Evolutionary conservation across 306 rosid genomes (phyloP).

Genomic region (Abrus pulchellus): DNA sequence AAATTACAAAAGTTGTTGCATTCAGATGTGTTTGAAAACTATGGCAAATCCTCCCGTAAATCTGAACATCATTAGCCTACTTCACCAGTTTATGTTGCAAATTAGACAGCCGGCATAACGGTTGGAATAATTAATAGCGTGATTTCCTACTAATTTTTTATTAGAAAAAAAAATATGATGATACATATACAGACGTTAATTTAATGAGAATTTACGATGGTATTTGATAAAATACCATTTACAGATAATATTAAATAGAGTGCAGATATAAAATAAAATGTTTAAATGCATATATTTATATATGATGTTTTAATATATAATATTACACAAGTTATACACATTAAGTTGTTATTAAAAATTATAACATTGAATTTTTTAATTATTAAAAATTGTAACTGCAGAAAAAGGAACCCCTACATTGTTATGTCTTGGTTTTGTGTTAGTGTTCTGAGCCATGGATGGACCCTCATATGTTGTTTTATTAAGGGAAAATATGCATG

Average conservation of each 20-base stretch:
- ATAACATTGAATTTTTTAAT: no score
- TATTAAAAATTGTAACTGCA: background rate
- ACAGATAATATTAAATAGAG: background rate
- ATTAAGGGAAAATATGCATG: background rate
- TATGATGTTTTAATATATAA: background rate
- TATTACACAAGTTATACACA: no score
- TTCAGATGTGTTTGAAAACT: background rate
- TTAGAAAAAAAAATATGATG: no score
- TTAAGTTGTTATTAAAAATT: no score
- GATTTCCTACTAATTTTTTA: background rate
- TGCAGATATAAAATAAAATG: background rate
- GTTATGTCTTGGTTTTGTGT: background rate
- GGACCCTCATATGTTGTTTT: background rate
- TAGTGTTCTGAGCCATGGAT: background rate
- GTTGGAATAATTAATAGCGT: background rate
- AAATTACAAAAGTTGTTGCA: no score
- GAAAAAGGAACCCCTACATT: background rate
- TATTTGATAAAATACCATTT: background rate
- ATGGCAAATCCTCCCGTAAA: conserved; percentile 7
- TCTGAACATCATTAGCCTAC: background rate
- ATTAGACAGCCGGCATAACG: background rate
- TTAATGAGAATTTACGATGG: background rate
- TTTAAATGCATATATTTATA: background rate
- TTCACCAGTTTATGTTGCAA: background rate
- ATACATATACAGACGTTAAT: background rate